phyloP scores from a whole-genome alignment of 805 yeast genomes.

The Wickerhamomyces rabaulensis region DNA sequence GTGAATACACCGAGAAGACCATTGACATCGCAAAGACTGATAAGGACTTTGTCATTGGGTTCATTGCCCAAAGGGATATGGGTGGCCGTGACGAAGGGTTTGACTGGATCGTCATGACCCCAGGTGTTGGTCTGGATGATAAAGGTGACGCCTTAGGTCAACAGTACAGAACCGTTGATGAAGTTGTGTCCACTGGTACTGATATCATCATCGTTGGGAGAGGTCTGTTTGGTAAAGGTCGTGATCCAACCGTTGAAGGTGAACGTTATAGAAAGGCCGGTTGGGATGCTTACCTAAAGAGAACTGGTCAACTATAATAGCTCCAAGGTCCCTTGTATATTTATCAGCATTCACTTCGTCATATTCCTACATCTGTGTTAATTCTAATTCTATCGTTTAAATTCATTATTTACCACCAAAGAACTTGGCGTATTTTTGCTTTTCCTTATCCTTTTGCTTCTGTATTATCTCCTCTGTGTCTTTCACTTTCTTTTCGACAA shows the following conservation, averaged over 20 bases:
- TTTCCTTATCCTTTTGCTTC: conserved; percentile 42
- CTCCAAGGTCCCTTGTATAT: neutral
- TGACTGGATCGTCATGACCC: conserved; percentile 96
- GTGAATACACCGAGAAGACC: conserved; percentile 82
- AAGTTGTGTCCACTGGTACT: conserved; percentile 79
- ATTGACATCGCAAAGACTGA: conserved; percentile 87
- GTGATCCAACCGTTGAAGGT: conserved; percentile 87
- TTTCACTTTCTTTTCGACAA: conserved; percentile 39
- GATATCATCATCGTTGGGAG: conserved; percentile 98
- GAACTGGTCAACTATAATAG: conserved; percentile 14
- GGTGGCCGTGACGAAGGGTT: conserved; percentile 79
- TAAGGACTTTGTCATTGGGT: conserved; percentile 89
- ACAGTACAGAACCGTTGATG: conserved; percentile 89
- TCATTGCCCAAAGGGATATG: conserved; percentile 89
- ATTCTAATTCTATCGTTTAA: too few relatives aligned
- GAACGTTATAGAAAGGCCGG: conserved; percentile 89
- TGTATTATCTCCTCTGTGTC: conserved; percentile 36
- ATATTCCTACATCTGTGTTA: too few relatives aligned
- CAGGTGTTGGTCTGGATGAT: conserved; percentile 97
- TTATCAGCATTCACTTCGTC: too few relatives aligned
- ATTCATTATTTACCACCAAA: conserved; percentile 29
- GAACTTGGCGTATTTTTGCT: conserved; percentile 57
- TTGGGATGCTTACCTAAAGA: conserved; percentile 79
- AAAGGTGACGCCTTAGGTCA: conserved; percentile 95
- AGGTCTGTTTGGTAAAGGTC: conserved; percentile 90